Conservation (phyloP, 352 stramenopile genomes). For the Phytopythium litorale region DNA sequence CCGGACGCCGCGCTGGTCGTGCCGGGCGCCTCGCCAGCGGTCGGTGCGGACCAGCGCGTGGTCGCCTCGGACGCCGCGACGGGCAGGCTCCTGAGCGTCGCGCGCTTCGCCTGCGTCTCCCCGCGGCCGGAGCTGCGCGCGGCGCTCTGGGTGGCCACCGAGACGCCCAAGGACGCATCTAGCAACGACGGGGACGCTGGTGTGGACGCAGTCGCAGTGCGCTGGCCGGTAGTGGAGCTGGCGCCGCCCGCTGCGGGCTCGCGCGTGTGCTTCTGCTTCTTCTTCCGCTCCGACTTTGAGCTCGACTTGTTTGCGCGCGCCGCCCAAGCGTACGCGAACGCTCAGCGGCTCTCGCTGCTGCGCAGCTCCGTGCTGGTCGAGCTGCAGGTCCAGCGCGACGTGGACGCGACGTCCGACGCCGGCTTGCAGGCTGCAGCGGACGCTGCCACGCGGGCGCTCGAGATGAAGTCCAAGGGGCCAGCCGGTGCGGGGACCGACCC, state of each 20-base stretch:
- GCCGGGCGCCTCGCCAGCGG: slow-evolving; percentile 15
- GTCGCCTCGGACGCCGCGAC: slow-evolving; percentile 49
- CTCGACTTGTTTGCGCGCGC: slow-evolving; percentile 47
- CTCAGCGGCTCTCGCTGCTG: slow-evolving; percentile 44
- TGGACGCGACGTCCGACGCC: slow-evolving; percentile 10
- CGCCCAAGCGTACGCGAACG: slow-evolving; percentile 24
- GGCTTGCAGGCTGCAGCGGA: slow-evolving; percentile 8
- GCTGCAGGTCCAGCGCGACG: slow-evolving; percentile 41
- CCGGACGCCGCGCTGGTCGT: slow-evolving; percentile 43
- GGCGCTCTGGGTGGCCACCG: slow-evolving; percentile 40
- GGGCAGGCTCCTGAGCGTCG: slow-evolving; percentile 48
- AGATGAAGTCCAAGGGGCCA: background rate
- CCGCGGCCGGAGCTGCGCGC: slow-evolving; percentile 37
- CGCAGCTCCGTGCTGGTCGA: slow-evolving; percentile 50
- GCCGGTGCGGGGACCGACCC: background rate
- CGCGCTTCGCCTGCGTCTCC: slow-evolving; percentile 34
- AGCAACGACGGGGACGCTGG: background rate
- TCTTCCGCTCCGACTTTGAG: slow-evolving; percentile 54
- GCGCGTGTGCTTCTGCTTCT: slow-evolving; percentile 60
- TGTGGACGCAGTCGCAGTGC: background rate
- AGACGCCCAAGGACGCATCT: slow-evolving; percentile 4
- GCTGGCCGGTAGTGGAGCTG: background rate
- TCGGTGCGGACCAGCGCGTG: slow-evolving; percentile 44
- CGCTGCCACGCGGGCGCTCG: background rate
- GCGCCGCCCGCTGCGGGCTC: background rate